Base-by-base conservation (phyloP, 2,329 filamentous ascomycete species). In the Paramyrothecium sp. region DNA sequence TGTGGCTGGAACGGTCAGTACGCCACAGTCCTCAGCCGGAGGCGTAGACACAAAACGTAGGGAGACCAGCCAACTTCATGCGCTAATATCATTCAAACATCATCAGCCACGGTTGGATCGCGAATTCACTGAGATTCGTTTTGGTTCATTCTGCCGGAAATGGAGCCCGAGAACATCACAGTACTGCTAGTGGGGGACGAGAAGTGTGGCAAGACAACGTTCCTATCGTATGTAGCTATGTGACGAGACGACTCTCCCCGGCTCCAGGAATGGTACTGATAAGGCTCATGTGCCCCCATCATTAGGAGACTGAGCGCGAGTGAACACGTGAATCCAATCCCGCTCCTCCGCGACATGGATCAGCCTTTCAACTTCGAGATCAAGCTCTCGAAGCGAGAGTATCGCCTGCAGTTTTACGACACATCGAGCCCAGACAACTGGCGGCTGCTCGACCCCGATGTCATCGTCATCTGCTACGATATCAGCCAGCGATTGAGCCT, bases 331-430 rank as follows among this genome's bases (percentile, higher is more conserved):
- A 75, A 69, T 34, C 73, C 75, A 7, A 75, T 84, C 30, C 72
- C 74, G n/a, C 69, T 84, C 17, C 77, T 87, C 57, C 77, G 78
- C 58, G 83, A 88, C 68, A 75, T 78, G 56, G 79, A 88, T 64
- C 85, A 88, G 70, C 85, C 85, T 0, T 87, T 83, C 64, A 70
- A 82, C 44, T 85, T 87, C 63, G 79, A 85, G 56, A 73, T 86
- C 61, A 79, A 74, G 50, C 66, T 73, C 13, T 69, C 73, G 10
- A 54, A 54, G 8, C 63, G 60, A n/a, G 63, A 60, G 13, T 84
- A 82, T 65, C 77, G 81, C 23, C 76, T 88, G 60, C 81, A 86
- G 65, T 85, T 87, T 63, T 81, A 79, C 61, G 85, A 88, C 66
- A 87, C 84, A 1, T 78, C 81, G 10, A 78, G 77, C 63, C 83